A percentile compares a stretch with the other conserved stretches of the same genome.
phyloP scores from a whole-genome alignment of 2,329 filamentous ascomycete genomes.

The Colletotrichum gloeosporioides region DNA sequence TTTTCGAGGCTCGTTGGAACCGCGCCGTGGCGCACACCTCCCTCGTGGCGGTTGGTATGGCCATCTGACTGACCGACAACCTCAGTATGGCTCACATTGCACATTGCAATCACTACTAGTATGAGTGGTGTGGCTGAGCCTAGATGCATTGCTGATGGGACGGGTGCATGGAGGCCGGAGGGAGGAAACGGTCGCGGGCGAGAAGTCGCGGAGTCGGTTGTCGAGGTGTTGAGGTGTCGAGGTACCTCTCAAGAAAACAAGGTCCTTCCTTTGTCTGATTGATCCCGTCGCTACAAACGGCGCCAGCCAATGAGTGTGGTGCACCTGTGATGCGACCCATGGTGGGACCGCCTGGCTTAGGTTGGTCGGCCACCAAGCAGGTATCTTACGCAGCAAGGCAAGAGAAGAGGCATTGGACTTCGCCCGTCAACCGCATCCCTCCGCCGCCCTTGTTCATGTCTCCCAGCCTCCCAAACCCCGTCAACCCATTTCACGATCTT shows the following conservation, averaged over 20 bases:
- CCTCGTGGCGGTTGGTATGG: not conserved
- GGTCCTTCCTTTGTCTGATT: not conserved
- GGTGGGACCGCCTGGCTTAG: not conserved
- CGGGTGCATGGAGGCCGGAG: not conserved
- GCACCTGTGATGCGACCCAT: not conserved
- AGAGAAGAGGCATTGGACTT: too few relatives aligned
- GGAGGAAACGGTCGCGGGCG: not conserved
- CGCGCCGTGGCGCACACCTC: not conserved
- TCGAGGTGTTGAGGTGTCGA: not conserved
- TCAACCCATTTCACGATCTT: constrained; percentile 13
- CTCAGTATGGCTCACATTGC: not conserved
- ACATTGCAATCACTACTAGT: not conserved
- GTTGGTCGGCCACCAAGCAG: too few relatives aligned
- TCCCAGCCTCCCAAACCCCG: not conserved
- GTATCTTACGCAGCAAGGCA: too few relatives aligned
- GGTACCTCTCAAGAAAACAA: not conserved
- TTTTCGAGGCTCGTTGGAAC: not conserved
- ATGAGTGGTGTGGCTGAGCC: not conserved
- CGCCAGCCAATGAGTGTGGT: not conserved
- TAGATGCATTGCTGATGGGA: not conserved
- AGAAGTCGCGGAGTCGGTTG: not conserved
- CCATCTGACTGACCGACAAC: not conserved
- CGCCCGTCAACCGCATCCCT: too few relatives aligned
- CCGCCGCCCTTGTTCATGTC: too few relatives aligned
- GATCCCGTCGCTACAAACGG: not conserved